Evolutionary conservation across 768 basidiomycete genomes (phyloP), one percentile per base, ranked within the genome.

Genomic region (Trametes coccinea): DNA sequence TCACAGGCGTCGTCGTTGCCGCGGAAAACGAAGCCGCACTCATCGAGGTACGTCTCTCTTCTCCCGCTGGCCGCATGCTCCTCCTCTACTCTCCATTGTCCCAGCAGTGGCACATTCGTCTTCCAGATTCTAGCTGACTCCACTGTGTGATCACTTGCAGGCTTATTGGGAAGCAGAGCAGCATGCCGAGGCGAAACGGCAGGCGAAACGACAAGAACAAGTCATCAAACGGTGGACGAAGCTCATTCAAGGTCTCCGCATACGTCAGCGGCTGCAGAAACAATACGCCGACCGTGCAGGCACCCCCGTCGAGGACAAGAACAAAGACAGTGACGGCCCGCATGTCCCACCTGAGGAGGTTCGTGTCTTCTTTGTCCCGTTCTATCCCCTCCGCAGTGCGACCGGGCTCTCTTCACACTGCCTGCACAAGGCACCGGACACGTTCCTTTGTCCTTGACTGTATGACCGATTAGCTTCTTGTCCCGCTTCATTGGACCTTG

Each of bases 191-290:
- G 87, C 92, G 72, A 92, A 86, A 67, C 89, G 89, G 48, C 82
- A 83, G 27, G 77, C 77, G 9, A 95, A 93, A 74, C 83, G 82
- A 59, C 83, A 90, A 66, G 93, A 93, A 53, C 84, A 87, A 39
- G 89, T 87, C 0, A 74, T 96, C 64, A 95, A 94, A 73, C 85
- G 89, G 22, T 99, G 96, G 96, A 83, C 80, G 54, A 86, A 88
- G 59, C 83, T 99, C 44, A 81, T 99, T 29, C 90, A 92, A 33
- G 97, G 95, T 3, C 80, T 98, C 48, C 84, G 92, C 39, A 90
- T 98, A 61, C 84, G 94, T 14, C 82, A 90, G 67, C 84, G 93
- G 47, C 78, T 98, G 37, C 89, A 89, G 70, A 84, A 84, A 53
- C 87, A 95, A 71, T 97, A 96, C 73, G 82, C 73, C 7, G 67